Conservation (phyloP, 345 rosid species). For the Lepidium didymum region DNA sequence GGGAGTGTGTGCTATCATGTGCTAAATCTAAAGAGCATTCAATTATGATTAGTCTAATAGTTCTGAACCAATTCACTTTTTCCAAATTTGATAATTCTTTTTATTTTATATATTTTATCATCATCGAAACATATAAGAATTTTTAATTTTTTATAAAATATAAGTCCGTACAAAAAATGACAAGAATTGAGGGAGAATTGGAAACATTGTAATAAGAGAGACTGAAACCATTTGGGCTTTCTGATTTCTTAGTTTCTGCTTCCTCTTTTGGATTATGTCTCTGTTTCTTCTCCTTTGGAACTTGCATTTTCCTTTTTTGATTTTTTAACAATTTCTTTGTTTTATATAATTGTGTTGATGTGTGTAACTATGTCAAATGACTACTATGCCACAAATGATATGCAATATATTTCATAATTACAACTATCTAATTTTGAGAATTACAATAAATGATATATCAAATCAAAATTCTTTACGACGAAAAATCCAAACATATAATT, state of each 20-base stretch:
- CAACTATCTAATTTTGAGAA: too few relatives aligned
- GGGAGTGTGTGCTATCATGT: constrained; percentile 26
- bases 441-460: too few relatives aligned
- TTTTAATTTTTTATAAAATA: too few relatives aligned
- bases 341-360: background rate
- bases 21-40: constrained; percentile 29
- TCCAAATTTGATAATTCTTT: background rate
- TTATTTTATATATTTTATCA: background rate
- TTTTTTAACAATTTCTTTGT: background rate
- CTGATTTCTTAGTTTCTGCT: constrained; percentile 6
- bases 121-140: background rate
- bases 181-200: too few relatives aligned
- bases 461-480: too few relatives aligned
- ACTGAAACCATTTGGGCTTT: constrained; percentile 12
- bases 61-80: background rate
- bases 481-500: too few relatives aligned
- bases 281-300: constrained; percentile 16
- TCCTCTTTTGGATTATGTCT: constrained; percentile 17
- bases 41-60: constrained; percentile 5
- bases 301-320: constrained; percentile 3
- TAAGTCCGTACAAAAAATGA: too few relatives aligned
- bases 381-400: too few relatives aligned
- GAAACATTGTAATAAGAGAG: constrained; percentile 2
- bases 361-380: background rate
- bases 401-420: too few relatives aligned